A percentile compares a stretch with the other conserved stretches of the same genome.
These are phyloP conservation scores for Trichomonas vaginalis DNA, from an alignment of 208 protist species.

Conservation along the genomic window DNA sequence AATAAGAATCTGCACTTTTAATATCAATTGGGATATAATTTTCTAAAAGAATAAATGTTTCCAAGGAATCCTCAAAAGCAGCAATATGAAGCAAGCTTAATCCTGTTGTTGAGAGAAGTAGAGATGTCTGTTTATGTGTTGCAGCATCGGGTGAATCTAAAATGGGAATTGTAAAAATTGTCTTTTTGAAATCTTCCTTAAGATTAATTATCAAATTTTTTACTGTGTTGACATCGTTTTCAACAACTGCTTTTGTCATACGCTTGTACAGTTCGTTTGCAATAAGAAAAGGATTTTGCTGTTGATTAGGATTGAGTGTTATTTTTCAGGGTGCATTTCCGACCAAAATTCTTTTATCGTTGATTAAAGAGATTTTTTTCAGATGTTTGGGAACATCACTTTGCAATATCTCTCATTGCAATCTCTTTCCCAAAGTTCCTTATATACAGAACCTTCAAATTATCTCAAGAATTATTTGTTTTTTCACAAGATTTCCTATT, in stretches of 20 bases:
- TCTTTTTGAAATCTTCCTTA: background rate
- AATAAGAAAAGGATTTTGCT: no score
- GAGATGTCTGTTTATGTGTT: background rate
- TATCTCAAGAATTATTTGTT: background rate
- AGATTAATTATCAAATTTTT: background rate
- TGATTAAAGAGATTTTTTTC: no score
- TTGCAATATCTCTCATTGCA: background rate
- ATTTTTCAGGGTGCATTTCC: no score
- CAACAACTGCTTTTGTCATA: background rate
- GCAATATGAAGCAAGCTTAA: background rate
- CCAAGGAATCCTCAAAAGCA: background rate
- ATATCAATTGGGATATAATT: background rate
- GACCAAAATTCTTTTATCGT: no score
- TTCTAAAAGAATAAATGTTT: background rate
- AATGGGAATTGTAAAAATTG: constrained; percentile 5
- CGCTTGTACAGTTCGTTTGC: no score
- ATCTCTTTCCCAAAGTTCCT: background rate
- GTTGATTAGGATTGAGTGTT: no score
- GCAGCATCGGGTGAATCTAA: background rate
- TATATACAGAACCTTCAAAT: background rate
- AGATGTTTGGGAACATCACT: background rate
- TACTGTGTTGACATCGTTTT: background rate
- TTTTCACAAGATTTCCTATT: background rate
- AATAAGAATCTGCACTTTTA: background rate
- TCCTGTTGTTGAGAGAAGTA: background rate